phyloP scores from a whole-genome alignment of 306 rosid species.

The Cucumis hystrix region DNA sequence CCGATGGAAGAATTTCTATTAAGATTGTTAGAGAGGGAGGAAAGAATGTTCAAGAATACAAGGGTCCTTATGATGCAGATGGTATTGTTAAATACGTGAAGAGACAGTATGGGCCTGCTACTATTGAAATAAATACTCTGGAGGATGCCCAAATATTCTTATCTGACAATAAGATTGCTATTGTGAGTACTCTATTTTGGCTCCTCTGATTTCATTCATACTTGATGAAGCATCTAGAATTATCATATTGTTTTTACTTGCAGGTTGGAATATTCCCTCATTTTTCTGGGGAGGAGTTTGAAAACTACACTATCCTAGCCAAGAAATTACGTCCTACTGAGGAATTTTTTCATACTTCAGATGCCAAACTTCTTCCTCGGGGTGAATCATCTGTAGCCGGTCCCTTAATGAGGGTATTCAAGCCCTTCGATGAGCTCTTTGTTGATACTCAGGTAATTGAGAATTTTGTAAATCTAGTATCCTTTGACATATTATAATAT shows the following conservation, averaged over 20 bases:
- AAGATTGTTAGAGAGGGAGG: conserved; percentile 86
- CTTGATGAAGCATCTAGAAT: not conserved
- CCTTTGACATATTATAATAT: not conserved
- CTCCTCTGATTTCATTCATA: not conserved
- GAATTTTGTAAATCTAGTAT: not conserved
- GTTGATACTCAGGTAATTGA: conserved; percentile 57
- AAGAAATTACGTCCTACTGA: conserved; percentile 75
- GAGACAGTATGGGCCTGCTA: conserved; percentile 81
- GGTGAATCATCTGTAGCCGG: conserved; percentile 76
- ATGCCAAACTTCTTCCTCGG: conserved; percentile 74
- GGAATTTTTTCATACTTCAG: conserved; percentile 70
- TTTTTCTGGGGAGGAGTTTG: conserved; percentile 71
- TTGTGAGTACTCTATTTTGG: conserved; percentile 35
- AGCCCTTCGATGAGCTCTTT: conserved; percentile 87
- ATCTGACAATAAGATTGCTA: conserved; percentile 43
- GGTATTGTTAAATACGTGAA: conserved; percentile 74
- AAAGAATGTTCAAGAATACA: conserved; percentile 58
- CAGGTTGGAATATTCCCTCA: conserved; percentile 77
- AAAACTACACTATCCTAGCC: conserved; percentile 44
- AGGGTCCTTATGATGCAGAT: conserved; percentile 86
- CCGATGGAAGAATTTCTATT: conserved; percentile 49
- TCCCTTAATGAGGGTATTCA: conserved; percentile 57
- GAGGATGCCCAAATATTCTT: conserved; percentile 48
- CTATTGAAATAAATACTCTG: conserved; percentile 51
- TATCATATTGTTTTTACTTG: not conserved